Base-by-base conservation (phyloP, 345 rosid species). In the Anacardium occidentale region DNA sequence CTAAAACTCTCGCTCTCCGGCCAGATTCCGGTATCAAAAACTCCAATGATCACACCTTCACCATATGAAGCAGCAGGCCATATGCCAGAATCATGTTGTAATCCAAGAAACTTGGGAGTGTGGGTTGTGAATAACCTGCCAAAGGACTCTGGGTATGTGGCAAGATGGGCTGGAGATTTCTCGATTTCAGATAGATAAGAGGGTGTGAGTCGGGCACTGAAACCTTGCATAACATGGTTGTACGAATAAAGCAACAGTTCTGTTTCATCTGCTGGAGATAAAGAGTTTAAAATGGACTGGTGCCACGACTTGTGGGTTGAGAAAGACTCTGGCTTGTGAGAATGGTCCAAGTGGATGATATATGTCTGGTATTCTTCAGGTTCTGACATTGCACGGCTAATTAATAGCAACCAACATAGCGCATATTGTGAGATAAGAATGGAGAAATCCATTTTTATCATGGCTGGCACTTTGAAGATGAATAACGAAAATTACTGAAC, bases 151-250 rank as follows among this genome's bases (percentile, higher is more conserved):
- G 50, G 74, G 17, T 47, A 62, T 15, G 82, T 80, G 37, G 74
- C 83, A 50, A 73, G 60, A 75, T 83, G 86, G 66, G 86, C 78
- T 0, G 86, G 79, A 37, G 73, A 75, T 54, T 64, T 78, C 68
- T 83, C 84, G 5, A 85, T 65, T 57, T 77, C 78, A 6, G 71
- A 62, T 13, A 83, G 37, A 10, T 85, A 83, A 34, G 84, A 77
- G 2, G 26, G 47, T 3, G 86, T 81, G 50, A 85, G 80, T 75
- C 81, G 81, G 15, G 85, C 84, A 14, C 85, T 85, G 25, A 85
- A 85, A 3, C 85, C 87, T 13, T 81, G 79, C 69, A 80, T 25
- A 53, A 65, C 80, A 51, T 83, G 84, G 66, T 61, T 77, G 69
- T 85, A 83, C 0, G 87, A 71, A 42, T 81, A 83, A 7, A 83